Percentiles rank a stretch among this genome's conserved stretches.
phyloP scores from a whole-genome alignment of 2,329 filamentous ascomycete species.

The Sporothrix humicola region DNA sequence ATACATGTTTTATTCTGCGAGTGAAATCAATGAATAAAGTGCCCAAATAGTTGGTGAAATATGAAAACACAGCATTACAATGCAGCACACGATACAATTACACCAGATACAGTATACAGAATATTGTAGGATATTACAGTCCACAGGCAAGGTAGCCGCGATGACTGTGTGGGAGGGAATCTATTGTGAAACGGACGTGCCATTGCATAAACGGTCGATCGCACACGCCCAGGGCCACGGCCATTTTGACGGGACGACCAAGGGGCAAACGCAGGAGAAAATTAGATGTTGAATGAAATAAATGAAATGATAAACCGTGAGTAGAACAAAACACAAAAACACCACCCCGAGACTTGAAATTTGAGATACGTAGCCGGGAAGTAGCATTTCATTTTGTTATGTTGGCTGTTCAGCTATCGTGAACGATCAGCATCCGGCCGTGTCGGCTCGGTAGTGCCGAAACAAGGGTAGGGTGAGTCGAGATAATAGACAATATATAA shows the following conservation, averaged over 20 bases:
- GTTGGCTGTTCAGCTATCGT: neutral
- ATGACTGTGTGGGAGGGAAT: neutral
- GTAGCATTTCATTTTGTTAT: neutral
- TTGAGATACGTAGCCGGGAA: neutral
- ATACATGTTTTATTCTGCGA: neutral
- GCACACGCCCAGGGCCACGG: constrained; percentile 23
- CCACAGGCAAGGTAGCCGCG: neutral
- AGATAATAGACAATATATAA: no score
- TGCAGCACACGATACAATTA: no score
- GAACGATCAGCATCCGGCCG: neutral
- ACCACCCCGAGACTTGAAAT: no score
- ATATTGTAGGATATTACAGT: no score
- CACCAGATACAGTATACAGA: no score
- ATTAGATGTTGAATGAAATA: neutral
- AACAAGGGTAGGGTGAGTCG: constrained; percentile 6
- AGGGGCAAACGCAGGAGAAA: neutral
- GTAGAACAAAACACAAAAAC: neutral
- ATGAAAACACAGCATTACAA: neutral
- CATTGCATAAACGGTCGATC: constrained; percentile 28
- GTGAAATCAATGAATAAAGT: neutral
- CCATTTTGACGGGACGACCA: constrained; percentile 2
- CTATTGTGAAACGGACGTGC: constrained; percentile 20
- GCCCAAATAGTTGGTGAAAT: neutral
- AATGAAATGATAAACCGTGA: neutral
- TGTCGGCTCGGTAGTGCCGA: constrained; percentile 10